A percentile compares a stretch with the other conserved stretches of the same genome.
Conservation (phyloP, 176 grass and related monocot genomes). For the Hyparrhenia diplandra region DNA sequence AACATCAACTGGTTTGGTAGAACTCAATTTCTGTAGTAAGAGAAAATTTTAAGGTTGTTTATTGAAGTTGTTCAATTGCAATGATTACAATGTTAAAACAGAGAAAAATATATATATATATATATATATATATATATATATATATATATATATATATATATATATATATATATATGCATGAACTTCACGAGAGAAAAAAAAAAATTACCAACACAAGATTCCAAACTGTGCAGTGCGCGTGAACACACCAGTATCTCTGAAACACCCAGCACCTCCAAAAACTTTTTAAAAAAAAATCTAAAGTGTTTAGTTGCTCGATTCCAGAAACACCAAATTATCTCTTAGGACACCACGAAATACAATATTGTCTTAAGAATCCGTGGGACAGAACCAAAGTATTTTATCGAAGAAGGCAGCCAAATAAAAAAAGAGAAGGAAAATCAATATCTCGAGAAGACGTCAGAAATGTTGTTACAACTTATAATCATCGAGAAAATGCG, state of each 20-base stretch:
- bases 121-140: too few relatives aligned
- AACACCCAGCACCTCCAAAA: neutral
- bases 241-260: neutral
- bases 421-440: neutral
- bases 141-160: too few relatives aligned
- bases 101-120: too few relatives aligned
- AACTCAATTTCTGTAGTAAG: slow-evolving; percentile 22
- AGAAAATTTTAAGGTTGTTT: neutral
- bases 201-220: neutral
- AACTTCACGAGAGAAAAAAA: neutral
- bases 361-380: neutral
- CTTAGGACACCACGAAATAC: neutral
- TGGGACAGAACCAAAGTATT: neutral
- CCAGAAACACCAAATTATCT: neutral
- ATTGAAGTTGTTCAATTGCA: neutral
- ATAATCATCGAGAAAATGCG: neutral
- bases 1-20: neutral
- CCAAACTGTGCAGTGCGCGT: neutral
- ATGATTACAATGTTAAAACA: neutral
- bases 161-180: too few relatives aligned
- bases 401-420: neutral
- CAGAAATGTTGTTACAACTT: neutral
- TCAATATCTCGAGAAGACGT: neutral
- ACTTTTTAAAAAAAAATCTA: neutral
- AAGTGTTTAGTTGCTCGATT: neutral